Base-by-base conservation (phyloP, 768 basidiomycete species). In the Termitomyces sp. region DNA sequence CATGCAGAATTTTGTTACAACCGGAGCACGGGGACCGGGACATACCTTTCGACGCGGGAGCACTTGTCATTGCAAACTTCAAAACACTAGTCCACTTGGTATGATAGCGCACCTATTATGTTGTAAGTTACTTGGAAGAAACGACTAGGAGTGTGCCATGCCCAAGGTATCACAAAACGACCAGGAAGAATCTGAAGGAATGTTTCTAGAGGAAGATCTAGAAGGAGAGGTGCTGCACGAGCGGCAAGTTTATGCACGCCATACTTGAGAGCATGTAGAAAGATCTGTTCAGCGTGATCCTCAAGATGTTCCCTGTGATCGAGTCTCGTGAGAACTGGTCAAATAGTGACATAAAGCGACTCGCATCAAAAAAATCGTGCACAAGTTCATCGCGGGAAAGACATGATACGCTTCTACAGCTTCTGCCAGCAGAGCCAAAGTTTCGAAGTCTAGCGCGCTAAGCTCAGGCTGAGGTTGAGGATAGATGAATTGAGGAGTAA, bases 381-480 rank as follows among this genome's bases (percentile, higher is more conserved):
- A 66, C 5, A 61, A 47, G 20, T 61, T 64, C 63, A 69, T 69
- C 34, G 68, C 66, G 16, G 57, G 56, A 51, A 60, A 69, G 12
- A 66, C 63, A 7, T 47, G 53, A 36, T 69, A 69, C 41, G 66
- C 67, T 50, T 68, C 63, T 12, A 64, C 68, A 5, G 68, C 68
- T 49, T 67, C 66, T 4, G 63, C 63, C 13, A 69, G 42, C 7
- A 37, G 0, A 29, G 53, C 54, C 18, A 68, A 47, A 0, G 56
- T 26, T 2, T 59, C 31, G 27, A 58, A 60, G 2, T 47, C 32
- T 2, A 64, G 2, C 7, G 14, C 18, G 4, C 37, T 13, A 6
- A 65, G 41, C 22, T 64, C 54, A 14, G 64, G 61, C 10, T 32
- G 50, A 34, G 52, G 42, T 24, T 48, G n/a, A 50, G 59, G 52